phyloP scores from a whole-genome alignment of 1,139 yeast species.

The Lodderomyces metapsilosis region DNA sequence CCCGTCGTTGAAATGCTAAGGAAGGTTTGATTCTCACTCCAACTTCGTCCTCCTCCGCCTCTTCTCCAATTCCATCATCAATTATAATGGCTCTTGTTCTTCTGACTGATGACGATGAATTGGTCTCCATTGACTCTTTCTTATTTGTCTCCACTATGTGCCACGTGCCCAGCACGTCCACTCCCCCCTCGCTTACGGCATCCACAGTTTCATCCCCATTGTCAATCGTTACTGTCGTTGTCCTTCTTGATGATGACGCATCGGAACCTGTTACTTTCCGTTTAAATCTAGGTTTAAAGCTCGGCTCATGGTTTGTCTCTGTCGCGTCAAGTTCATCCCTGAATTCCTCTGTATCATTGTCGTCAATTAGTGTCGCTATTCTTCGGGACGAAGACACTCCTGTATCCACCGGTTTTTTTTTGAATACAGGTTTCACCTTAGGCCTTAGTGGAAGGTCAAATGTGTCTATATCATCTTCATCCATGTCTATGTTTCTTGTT shows the following conservation, averaged over 20 bases:
- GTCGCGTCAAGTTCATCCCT: too few relatives aligned
- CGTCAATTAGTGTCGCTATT: neutral
- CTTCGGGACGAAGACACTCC: neutral
- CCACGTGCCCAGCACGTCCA: neutral
- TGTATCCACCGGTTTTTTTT: neutral
- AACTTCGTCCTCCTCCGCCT: neutral
- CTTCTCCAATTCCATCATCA: neutral
- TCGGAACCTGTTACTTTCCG: neutral
- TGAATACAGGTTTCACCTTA: neutral
- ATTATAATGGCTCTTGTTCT: neutral
- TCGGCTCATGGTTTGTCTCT: too few relatives aligned
- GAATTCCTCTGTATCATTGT: neutral
- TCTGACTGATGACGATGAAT: neutral
- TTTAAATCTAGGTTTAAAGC: neutral
- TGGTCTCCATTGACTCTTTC: slow-evolving; percentile 3
- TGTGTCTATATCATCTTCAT: slow-evolving; percentile 10
- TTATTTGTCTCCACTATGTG: slow-evolving; percentile 4
- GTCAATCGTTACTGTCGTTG: neutral
- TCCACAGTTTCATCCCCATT: neutral
- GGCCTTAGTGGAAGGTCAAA: slow-evolving; percentile 5
- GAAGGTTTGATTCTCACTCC: neutral
- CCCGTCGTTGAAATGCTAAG: neutral
- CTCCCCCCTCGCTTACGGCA: neutral
- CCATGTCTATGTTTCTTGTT: neutral
- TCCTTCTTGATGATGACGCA: neutral